Conservation (phyloP, 345 rosid species). For the Isatis tinctoria region DNA sequence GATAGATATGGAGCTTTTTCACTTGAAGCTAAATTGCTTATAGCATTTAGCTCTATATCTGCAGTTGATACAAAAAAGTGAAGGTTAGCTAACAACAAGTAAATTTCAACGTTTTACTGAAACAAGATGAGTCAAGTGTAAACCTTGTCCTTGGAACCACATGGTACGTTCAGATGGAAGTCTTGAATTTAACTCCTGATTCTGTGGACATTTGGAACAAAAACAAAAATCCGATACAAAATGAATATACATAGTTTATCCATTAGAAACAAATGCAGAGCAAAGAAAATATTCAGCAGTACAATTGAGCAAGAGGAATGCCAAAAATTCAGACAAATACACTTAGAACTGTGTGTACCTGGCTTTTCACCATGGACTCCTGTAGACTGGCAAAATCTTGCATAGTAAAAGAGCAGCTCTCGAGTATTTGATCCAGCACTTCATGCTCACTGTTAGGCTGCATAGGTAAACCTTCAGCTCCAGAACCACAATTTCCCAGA, state of each 20-base stretch:
- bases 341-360: conserved; percentile 40
- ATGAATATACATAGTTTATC: background rate
- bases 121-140: conserved; percentile 19
- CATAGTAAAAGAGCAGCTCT: conserved; percentile 34
- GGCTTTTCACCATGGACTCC: conserved; percentile 43
- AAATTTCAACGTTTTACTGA: background rate
- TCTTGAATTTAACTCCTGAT: conserved; percentile 42
- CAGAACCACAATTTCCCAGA: conserved; percentile 42
- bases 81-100: conserved; percentile 9
- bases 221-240: background rate
- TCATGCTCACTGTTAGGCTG: conserved; percentile 47
- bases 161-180: conserved; percentile 26
- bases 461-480: conserved; percentile 41
- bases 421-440: conserved; percentile 41
- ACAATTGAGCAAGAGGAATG: background rate
- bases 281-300: background rate
- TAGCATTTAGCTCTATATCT: conserved; percentile 38
- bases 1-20: conserved; percentile 47
- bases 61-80: conserved; percentile 20
- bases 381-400: conserved; percentile 48
- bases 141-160: conserved; percentile 42
- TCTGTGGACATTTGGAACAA: conserved; percentile 20
- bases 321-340: background rate
- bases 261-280: background rate
- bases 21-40: conserved; percentile 31